These are phyloP conservation scores for Pyrenophora tritici-repentis DNA, from an alignment of 2,329 filamentous ascomycete genomes.

Conservation along the genomic window DNA sequence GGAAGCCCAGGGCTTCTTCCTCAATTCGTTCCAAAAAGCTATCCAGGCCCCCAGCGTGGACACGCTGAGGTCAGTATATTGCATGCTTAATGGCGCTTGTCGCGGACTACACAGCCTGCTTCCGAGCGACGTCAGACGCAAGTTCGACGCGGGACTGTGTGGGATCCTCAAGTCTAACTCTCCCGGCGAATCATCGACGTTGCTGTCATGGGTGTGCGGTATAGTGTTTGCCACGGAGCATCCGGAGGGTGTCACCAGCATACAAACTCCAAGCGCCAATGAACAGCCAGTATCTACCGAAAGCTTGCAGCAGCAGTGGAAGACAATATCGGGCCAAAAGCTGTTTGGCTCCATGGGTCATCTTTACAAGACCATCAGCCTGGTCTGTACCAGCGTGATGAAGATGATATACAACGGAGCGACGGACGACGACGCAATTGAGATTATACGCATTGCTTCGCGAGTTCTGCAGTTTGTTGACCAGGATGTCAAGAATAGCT, in stretches of 20 bases:
- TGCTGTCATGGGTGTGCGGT: constrained; percentile 42
- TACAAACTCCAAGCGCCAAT: not conserved
- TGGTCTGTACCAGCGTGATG: constrained; percentile 39
- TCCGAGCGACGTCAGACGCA: constrained; percentile 22
- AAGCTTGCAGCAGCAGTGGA: constrained; percentile 29
- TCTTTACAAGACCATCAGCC: constrained; percentile 36
- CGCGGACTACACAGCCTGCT: constrained; percentile 33
- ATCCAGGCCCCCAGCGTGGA: constrained; percentile 26
- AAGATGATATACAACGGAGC: constrained; percentile 33
- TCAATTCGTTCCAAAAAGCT: constrained; percentile 39
- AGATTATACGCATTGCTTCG: constrained; percentile 43
- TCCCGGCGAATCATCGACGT: constrained; percentile 32
- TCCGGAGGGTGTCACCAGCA: constrained; percentile 9
- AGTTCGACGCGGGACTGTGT: constrained; percentile 37
- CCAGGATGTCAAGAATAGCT: constrained; percentile 21
- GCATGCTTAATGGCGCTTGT: constrained; percentile 46
- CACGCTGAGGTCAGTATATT: constrained; percentile 37
- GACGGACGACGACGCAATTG: constrained; percentile 33
- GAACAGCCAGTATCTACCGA: constrained; percentile 9
- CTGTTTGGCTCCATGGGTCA: constrained; percentile 34
- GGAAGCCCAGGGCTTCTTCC: constrained; percentile 42
- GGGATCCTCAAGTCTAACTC: constrained; percentile 32
- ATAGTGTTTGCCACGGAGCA: constrained; percentile 38
- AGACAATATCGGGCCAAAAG: constrained; percentile 37
- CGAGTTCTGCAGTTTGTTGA: constrained; percentile 33